Base-by-base conservation (phyloP, 495 filamentous ascomycete genomes). In the Aspergillus avenaceus region DNA sequence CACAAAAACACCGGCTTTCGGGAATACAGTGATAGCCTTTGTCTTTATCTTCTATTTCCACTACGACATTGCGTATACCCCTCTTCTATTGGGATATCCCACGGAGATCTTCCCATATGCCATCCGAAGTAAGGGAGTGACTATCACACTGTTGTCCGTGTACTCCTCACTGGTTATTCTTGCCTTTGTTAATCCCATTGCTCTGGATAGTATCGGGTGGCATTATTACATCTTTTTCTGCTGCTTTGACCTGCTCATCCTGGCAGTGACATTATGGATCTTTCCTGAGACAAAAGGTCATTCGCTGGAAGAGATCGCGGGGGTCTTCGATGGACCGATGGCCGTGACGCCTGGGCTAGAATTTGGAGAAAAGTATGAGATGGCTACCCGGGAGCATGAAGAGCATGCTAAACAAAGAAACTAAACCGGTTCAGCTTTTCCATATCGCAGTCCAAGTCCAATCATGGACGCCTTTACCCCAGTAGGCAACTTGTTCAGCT, bases 51-150 rank as follows among this genome's bases (percentile, higher is more conserved):
- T 82, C 63, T 60, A 61, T 44, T 50, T 66, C 47, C 74, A 70
- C 52, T 83, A 82, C 59, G 77, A 78, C 49, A 79, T 83, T 41
- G 78, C 73, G 14, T 80, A 77, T 54, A 81, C 78, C 0, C 78
- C 79, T 27, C 62, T 86, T 38, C 64, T 85, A 14, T 70, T 84
- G 23, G 79, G 80, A 14, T 83, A 84, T 53, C 73, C 77, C 0
- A 69, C 81, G 19, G 84, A 87, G 69, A 78, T 88, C 26, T 69
- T 84, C 11, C 83, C 82, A 0, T 88, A 79, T 70, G 72, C 76
- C 26, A 70, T 85, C 34, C 77, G 83, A 9, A 80, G 80, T 16
- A 87, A 84, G 64, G 83, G 84, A 16, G 74, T 86, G 62, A 81
- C 83, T 68, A 64, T 79, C 40, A 62, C 56, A 8, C 46, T 66